A percentile compares a stretch with the other conserved stretches of the same genome.
phyloP scores from a whole-genome alignment of 768 basidiomycete genomes.

The Strobilomyces echinocephalus region DNA sequence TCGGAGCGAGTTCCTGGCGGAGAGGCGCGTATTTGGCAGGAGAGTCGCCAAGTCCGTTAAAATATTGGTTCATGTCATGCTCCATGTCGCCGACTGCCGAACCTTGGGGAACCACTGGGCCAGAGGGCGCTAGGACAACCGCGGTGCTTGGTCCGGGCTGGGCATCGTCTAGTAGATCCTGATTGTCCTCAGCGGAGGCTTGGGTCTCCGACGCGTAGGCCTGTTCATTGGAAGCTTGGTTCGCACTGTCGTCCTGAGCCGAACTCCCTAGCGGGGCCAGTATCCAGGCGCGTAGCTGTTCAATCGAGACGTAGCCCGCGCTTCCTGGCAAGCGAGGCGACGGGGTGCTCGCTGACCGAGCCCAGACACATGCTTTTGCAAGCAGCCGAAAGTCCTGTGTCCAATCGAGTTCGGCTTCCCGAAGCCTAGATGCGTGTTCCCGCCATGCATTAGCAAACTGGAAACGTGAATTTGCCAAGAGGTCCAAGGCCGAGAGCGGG shows the following conservation, averaged over 20 bases:
- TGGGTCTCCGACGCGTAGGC: not conserved
- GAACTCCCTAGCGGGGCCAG: slow-evolving; percentile 2
- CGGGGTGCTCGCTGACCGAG: not conserved
- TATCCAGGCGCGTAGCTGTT: slow-evolving; percentile 15
- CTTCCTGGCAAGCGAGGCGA: slow-evolving; percentile 8
- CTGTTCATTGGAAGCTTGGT: not conserved
- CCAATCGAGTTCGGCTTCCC: slow-evolving; percentile 6
- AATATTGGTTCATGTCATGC: slow-evolving; percentile 25
- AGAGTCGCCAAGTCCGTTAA: slow-evolving; percentile 25
- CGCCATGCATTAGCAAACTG: slow-evolving; percentile 20
- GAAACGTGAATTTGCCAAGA: slow-evolving; percentile 23
- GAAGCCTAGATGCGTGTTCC: slow-evolving; percentile 10
- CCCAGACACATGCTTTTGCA: slow-evolving; percentile 2
- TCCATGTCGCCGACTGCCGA: slow-evolving; percentile 9
- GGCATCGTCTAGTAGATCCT: not conserved
- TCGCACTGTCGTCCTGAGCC: not conserved
- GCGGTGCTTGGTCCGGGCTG: not conserved
- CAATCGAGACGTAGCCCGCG: slow-evolving; percentile 6
- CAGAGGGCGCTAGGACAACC: not conserved
- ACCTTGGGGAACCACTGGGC: not conserved
- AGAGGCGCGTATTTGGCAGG: slow-evolving; percentile 10
- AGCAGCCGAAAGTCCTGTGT: not conserved
- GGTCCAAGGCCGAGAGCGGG: slow-evolving; percentile 11
- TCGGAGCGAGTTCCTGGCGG: not conserved
- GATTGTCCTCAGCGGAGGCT: not conserved